Conservation (phyloP, 768 basidiomycete species). For the Favolaschia claudopus region DNA sequence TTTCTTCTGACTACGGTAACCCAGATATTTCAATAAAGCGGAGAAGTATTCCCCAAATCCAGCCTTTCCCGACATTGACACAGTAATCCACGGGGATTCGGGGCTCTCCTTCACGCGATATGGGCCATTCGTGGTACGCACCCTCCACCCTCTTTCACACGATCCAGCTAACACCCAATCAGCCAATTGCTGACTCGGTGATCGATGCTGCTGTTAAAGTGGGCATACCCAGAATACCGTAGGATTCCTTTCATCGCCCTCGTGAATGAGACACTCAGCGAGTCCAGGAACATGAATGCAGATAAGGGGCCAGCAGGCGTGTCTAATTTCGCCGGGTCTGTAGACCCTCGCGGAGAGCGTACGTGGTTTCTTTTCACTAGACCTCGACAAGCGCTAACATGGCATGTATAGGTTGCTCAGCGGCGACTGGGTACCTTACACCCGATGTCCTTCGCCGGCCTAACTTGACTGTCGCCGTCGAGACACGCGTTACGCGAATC, state of each 20-base stretch:
- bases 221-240: constrained; percentile 44
- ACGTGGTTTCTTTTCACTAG: neutral
- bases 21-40: constrained; percentile 26
- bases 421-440: constrained; percentile 33
- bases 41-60: constrained; percentile 19
- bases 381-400: constrained; percentile 25
- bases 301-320: constrained; percentile 24
- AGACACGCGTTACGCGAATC: constrained; percentile 5
- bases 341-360: constrained; percentile 27
- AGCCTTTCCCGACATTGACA: constrained; percentile 10
- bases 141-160: neutral
- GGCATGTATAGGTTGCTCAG: constrained; percentile 15
- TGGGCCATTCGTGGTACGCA: constrained; percentile 10
- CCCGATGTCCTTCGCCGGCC: constrained; percentile 26
- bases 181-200: constrained; percentile 36
- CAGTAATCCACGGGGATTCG: constrained; percentile 9
- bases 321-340: constrained; percentile 21
- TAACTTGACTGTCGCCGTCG: constrained; percentile 32
- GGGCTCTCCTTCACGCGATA: constrained; percentile 4
- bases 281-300: constrained; percentile 49
- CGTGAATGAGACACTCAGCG: neutral
- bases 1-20: neutral
- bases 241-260: neutral
- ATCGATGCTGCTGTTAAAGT: constrained; percentile 47
- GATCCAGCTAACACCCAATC: neutral